Evolutionary conservation across 139 green algal species (phyloP).

Genomic region (Asterochloris erici): DNA sequence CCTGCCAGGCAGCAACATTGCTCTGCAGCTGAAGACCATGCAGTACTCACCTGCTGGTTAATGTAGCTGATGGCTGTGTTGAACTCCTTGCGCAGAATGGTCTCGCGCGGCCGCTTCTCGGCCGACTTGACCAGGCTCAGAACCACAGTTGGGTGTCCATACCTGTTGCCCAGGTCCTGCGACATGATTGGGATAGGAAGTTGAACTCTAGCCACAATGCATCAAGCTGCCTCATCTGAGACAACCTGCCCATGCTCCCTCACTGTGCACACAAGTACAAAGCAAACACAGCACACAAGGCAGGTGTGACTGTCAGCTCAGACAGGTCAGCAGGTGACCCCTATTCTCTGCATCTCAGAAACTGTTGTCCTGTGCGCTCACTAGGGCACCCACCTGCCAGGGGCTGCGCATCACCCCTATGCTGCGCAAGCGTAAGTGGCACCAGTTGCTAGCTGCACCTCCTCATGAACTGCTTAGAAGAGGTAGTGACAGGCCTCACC

Average conservation of each 20-base stretch:
- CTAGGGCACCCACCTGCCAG: neutral
- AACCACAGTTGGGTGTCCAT: constrained; percentile 78
- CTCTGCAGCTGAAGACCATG: too few species aligned
- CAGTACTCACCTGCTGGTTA: constrained; percentile 50
- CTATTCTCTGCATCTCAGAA: neutral
- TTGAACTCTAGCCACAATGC: neutral
- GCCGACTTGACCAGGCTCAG: constrained; percentile 87
- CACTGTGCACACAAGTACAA: too few species aligned
- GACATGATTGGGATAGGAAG: constrained; percentile 19
- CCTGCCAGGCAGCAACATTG: too few species aligned
- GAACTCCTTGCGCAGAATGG: constrained; percentile 80
- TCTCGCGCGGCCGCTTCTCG: constrained; percentile 76
- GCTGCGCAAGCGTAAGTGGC: too few species aligned
- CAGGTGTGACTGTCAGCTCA: neutral
- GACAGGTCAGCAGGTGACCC: neutral
- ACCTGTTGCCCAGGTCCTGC: constrained; percentile 66
- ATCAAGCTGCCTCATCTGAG: neutral
- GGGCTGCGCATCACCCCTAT: too few species aligned
- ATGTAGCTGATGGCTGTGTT: constrained; percentile 68
- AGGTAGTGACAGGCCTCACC: neutral
- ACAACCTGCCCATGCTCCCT: neutral
- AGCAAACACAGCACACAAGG: too few species aligned
- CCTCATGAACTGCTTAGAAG: neutral
- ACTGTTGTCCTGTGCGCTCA: neutral
- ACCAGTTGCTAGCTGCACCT: neutral